A percentile compares a stretch with the other conserved stretches of the same genome.
phyloP scores from a whole-genome alignment of 768 basidiomycete species.

The Pulveroboletus sp. region DNA sequence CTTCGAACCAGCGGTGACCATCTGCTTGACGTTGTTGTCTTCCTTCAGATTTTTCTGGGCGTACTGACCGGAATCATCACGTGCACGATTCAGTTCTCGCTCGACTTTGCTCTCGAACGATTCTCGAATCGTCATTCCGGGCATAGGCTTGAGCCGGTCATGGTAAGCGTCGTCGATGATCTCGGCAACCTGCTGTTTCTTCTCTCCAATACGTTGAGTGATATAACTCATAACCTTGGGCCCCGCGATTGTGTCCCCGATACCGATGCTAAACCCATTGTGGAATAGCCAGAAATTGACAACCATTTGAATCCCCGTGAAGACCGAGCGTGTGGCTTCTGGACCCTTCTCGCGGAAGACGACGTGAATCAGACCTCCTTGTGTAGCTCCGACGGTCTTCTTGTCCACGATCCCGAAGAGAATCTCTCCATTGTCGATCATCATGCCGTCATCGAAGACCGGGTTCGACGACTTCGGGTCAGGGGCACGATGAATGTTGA shows the following conservation, averaged over 20 bases:
- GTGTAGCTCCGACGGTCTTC: constrained; percentile 96
- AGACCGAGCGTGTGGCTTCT: constrained; percentile 83
- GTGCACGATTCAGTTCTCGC: constrained; percentile 87
- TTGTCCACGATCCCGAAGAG: constrained; percentile 96
- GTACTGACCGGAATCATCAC: constrained; percentile 92
- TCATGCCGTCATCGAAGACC: constrained; percentile 88
- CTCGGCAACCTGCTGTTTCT: constrained; percentile 74
- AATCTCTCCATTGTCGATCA: constrained; percentile 96
- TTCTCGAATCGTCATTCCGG: constrained; percentile 99
- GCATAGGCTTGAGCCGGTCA: constrained; percentile 83
- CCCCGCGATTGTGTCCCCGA: constrained; percentile 97
- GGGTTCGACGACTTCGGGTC: constrained; percentile 80
- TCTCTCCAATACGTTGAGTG: constrained; percentile 74
- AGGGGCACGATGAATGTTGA: constrained; percentile 84
- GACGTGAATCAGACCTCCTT: constrained; percentile 93
- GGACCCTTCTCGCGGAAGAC: constrained; percentile 98
- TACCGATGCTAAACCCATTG: constrained; percentile 98
- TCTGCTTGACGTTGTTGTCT: constrained; percentile 99
- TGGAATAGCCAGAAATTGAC: constrained; percentile 99
- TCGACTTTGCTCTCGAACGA: constrained; percentile 95
- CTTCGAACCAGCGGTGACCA: constrained; percentile 99
- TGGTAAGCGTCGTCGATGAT: constrained; percentile 83
- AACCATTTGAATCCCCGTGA: constrained; percentile 91
- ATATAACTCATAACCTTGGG: constrained; percentile 84
- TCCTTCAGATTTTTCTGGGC: constrained; percentile 98